Conservation (phyloP, 257 asterid genomes). For the Asclepias syriaca region DNA sequence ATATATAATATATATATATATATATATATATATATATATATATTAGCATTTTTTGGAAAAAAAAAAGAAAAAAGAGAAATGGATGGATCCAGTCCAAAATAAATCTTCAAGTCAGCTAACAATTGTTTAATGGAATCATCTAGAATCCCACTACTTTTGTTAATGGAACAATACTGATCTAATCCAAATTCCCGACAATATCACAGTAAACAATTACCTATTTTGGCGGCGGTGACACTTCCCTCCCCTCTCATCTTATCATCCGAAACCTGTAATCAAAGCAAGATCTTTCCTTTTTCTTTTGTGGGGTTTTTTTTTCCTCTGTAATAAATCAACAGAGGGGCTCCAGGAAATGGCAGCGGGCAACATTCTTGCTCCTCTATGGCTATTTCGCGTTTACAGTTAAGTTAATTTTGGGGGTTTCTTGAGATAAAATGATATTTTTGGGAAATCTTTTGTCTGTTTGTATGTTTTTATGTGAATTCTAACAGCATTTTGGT, state of each 20-base stretch:
- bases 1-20: no score
- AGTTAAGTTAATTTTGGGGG: constrained; percentile 9
- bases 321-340: no score
- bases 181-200: neutral
- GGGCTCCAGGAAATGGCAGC: constrained; percentile 3
- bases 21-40: no score
- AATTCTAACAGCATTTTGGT: neutral
- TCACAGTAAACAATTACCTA: neutral
- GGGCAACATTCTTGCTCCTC: neutral
- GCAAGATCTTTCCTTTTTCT: neutral
- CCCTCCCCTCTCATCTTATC: neutral
- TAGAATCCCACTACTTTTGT: neutral
- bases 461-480: neutral
- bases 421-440: neutral
- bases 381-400: constrained; percentile 4
- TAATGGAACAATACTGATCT: neutral
- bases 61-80: no score
- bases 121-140: neutral
- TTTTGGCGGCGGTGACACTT: neutral
- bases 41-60: no score
- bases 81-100: no score
- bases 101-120: neutral
- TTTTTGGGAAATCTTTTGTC: neutral
- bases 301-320: no score
- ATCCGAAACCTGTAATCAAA: neutral